Percentiles rank a stretch among this genome's conserved stretches.
Conservation (phyloP, 345 rosid species). For the Durio zibethinus region DNA sequence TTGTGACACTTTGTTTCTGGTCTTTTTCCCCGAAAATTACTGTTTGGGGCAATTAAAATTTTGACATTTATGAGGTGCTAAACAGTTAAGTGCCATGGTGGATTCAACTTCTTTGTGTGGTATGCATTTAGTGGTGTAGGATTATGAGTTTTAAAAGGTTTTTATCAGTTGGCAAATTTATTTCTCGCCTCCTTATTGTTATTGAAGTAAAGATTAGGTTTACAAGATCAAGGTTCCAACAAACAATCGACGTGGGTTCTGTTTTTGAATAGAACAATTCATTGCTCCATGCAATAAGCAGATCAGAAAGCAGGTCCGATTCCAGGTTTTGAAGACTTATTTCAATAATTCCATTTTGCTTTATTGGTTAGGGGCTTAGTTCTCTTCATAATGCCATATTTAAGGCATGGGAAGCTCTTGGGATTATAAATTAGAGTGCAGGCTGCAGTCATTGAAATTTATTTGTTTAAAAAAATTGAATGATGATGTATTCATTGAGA, state of each 20-base stretch:
- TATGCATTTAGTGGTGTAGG: not conserved
- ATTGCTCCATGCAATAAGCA: not conserved
- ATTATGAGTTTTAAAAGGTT: not conserved
- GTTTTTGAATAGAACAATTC: too few species aligned
- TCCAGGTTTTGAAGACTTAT: too few species aligned
- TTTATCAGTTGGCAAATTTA: not conserved
- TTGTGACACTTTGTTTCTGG: not conserved
- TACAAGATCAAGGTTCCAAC: not conserved
- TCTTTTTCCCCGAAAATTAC: not conserved
- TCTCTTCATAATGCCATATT: too few species aligned
- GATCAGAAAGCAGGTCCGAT: too few species aligned
- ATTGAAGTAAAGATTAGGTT: not conserved
- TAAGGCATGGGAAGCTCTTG: too few species aligned
- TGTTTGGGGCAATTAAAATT: conserved; percentile 15
- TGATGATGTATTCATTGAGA: not conserved
- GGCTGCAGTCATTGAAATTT: too few species aligned
- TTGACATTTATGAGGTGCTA: conserved; percentile 20
- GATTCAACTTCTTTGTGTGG: not conserved
- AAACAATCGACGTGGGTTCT: too few species aligned
- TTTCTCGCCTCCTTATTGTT: too few species aligned
- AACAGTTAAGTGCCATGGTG: not conserved
- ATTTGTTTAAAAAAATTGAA: not conserved
- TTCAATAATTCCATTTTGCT: too few species aligned
- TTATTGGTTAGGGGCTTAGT: too few species aligned
- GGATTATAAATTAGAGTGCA: too few species aligned